These are phyloP conservation scores for Ganoderma multipileum DNA, from an alignment of 1,284 basidiomycete species.

Conservation along the genomic window DNA sequence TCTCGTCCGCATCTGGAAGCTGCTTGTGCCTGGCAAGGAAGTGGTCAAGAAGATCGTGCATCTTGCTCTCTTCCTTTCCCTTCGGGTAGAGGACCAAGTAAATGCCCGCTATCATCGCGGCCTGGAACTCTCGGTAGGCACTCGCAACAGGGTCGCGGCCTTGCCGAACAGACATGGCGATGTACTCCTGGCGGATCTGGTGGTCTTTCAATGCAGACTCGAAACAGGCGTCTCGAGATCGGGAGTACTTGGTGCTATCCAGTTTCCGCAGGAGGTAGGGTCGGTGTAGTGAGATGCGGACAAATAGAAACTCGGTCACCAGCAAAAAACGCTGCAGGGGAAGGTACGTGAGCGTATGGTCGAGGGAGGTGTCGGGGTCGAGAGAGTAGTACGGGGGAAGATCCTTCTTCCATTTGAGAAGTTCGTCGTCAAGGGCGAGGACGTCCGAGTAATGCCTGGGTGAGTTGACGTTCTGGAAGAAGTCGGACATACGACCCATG, in stretches of 20 bases:
- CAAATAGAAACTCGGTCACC: slow-evolving; percentile 81
- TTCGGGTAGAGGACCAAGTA: slow-evolving; percentile 81
- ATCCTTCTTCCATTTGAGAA: slow-evolving; percentile 77
- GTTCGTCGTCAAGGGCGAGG: slow-evolving; percentile 83
- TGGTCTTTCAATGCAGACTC: slow-evolving; percentile 82
- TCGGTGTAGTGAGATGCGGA: slow-evolving; percentile 79
- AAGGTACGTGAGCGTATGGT: slow-evolving; percentile 67
- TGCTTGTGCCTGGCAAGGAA: slow-evolving; percentile 79
- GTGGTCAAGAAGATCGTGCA: slow-evolving; percentile 79
- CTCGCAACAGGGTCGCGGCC: slow-evolving; percentile 74
- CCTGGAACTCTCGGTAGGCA: slow-evolving; percentile 84
- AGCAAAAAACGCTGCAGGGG: slow-evolving; percentile 82
- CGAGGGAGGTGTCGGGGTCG: slow-evolving; percentile 81
- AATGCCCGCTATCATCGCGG: slow-evolving; percentile 86
- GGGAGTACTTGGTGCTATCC: slow-evolving; percentile 76
- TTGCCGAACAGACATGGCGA: slow-evolving; percentile 64
- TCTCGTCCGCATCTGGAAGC: slow-evolving; percentile 76
- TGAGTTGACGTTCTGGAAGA: slow-evolving; percentile 90
- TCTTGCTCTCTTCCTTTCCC: slow-evolving; percentile 68
- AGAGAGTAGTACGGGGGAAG: slow-evolving; percentile 83
- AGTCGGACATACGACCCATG: slow-evolving; percentile 92
- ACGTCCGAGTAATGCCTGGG: slow-evolving; percentile 89
- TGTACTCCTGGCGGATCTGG: slow-evolving; percentile 71
- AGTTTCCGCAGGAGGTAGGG: slow-evolving; percentile 80
- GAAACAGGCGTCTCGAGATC: slow-evolving; percentile 79